A percentile compares a stretch with the other conserved stretches of the same genome.
phyloP scores from a whole-genome alignment of 352 stramenopile genomes.

The Peronospora farinosa region DNA sequence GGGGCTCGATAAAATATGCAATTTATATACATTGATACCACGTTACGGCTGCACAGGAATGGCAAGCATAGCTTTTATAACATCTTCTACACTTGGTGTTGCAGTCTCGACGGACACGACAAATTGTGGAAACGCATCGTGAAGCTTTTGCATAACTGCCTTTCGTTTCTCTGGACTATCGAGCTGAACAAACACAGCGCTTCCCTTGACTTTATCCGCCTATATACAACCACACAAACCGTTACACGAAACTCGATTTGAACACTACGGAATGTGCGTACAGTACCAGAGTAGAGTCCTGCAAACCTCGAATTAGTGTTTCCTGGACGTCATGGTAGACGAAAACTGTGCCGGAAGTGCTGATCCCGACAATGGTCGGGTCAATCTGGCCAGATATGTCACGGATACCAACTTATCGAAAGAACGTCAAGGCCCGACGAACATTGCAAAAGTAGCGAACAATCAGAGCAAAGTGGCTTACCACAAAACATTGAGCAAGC shows the following conservation, averaged over 20 bases:
- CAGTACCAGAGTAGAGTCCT: conserved; percentile 38
- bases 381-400: conserved; percentile 28
- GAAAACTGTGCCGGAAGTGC: conserved; percentile 58
- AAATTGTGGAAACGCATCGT: conserved; percentile 15
- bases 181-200: conserved; percentile 29
- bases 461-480: conserved; percentile 14
- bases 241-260: neutral
- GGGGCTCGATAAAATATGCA: conserved; percentile 27
- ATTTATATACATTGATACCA: conserved; percentile 22
- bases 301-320: conserved; percentile 41
- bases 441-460: neutral
- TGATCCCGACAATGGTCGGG: conserved; percentile 50
- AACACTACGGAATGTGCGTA: neutral
- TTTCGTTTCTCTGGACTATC: conserved; percentile 41
- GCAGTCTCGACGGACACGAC: neutral
- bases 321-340: conserved; percentile 46
- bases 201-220: conserved; percentile 36
- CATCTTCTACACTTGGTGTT: conserved; percentile 19
- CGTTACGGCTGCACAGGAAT: conserved; percentile 13
- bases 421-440: neutral
- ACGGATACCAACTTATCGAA: conserved; percentile 28
- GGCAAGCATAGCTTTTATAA: conserved; percentile 25
- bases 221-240: conserved; percentile 6
- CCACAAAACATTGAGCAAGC: conserved; percentile 59
- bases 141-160: conserved; percentile 33